Evolutionary conservation across 768 basidiomycete species (phyloP).

Genomic region (Pleurotus tuoliensis): DNA sequence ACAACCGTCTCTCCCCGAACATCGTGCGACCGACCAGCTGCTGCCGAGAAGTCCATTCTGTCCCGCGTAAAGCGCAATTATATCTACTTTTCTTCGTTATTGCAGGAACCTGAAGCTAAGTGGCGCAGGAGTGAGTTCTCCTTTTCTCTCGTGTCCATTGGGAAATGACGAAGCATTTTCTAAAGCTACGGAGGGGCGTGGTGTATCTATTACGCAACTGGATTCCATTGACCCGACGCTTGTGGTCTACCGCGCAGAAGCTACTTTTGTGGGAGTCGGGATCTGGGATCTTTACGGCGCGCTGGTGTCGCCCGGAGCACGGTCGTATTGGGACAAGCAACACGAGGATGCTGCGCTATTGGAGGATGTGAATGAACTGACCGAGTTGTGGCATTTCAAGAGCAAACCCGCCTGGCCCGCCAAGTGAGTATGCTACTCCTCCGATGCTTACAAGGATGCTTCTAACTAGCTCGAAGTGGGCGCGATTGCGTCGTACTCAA

Average conservation of each 20-base stretch:
- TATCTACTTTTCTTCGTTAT: slow-evolving; percentile 94
- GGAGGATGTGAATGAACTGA: slow-evolving; percentile 87
- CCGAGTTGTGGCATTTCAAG: slow-evolving; percentile 91
- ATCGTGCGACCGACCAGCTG: slow-evolving; percentile 44
- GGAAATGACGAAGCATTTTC: slow-evolving; percentile 9
- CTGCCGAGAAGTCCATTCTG: slow-evolving; percentile 79
- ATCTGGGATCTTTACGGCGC: slow-evolving; percentile 93
- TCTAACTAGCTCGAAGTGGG: slow-evolving; percentile 47
- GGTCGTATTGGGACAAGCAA: slow-evolving; percentile 83
- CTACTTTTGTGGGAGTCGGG: slow-evolving; percentile 93
- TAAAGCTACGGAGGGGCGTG: slow-evolving; percentile 76
- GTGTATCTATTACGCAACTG: slow-evolving; percentile 92
- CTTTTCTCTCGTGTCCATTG: slow-evolving; percentile 6
- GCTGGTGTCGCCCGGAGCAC: slow-evolving; percentile 81
- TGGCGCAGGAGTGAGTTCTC: slow-evolving; percentile 78
- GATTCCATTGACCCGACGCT: slow-evolving; percentile 97
- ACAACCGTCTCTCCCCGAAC: slow-evolving; percentile 30
- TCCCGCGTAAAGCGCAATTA: slow-evolving; percentile 89
- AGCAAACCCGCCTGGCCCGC: slow-evolving; percentile 92
- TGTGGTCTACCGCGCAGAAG: slow-evolving; percentile 94
- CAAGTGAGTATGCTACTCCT: slow-evolving; percentile 52
- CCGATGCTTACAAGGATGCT: slow-evolving; percentile 14
- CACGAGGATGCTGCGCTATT: slow-evolving; percentile 83
- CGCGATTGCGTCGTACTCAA: slow-evolving; percentile 88
- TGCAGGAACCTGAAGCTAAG: slow-evolving; percentile 98